A percentile compares a stretch with the other conserved stretches of the same genome.
Evolutionary conservation across 148 eudicot species (phyloP).

Genomic region (Pouteria glomerata): DNA sequence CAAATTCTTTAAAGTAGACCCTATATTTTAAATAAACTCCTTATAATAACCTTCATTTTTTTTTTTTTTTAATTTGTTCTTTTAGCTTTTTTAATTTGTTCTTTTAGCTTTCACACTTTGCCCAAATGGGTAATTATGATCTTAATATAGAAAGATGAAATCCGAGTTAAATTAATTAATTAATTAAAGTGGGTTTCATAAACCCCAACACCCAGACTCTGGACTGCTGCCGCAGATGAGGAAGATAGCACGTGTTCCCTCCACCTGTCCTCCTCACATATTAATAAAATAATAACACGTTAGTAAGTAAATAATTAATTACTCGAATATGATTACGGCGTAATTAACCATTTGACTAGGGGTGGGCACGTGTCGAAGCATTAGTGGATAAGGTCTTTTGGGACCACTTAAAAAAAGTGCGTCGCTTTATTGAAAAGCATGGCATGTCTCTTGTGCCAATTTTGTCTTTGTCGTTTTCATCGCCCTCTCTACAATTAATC

Average conservation of each 20-base stretch:
- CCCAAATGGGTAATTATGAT: constrained; percentile 15
- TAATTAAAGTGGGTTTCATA: constrained; percentile 23
- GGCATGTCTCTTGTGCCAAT: constrained; percentile 45
- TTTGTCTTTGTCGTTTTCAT: constrained; percentile 4
- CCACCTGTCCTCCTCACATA: constrained; percentile 20
- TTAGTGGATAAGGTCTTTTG: constrained; percentile 6
- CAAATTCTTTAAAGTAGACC: constrained; percentile 10
- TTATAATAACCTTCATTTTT: neutral
- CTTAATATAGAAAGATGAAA: constrained; percentile 19
- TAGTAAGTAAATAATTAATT: neutral
- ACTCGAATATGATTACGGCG: neutral
- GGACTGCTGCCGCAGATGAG: constrained; percentile 17
- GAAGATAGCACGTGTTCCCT: constrained; percentile 31
- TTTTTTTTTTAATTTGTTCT: constrained; percentile 1
- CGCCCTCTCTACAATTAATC: constrained; percentile 6
- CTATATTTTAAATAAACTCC: constrained; percentile 11
- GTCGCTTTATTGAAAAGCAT: constrained; percentile 20
- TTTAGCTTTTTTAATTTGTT: too few relatives aligned
- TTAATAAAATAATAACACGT: neutral
- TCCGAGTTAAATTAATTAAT: neutral
- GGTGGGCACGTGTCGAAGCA: constrained; percentile 16
- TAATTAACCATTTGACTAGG: constrained; percentile 10
- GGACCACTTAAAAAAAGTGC: constrained; percentile 17
- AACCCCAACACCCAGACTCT: constrained; percentile 37
- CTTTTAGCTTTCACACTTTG: neutral